Percentiles rank a stretch among this genome's conserved stretches.
Conservation (phyloP, 2,329 filamentous ascomycete genomes). For the Aschersonia sp. region DNA sequence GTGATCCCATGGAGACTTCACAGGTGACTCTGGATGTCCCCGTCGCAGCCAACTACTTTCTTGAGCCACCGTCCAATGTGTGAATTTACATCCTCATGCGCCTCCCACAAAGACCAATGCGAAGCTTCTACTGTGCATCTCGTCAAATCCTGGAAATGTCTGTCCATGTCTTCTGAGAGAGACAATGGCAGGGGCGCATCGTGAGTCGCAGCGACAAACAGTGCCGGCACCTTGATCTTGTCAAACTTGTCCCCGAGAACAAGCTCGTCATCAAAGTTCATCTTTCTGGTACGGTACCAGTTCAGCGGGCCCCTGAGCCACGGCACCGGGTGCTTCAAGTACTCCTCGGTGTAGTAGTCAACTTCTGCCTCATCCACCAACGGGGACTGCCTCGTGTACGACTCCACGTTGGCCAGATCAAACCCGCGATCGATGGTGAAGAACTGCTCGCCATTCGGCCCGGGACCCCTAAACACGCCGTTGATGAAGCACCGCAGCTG, state of each 20-base stretch:
- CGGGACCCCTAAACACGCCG: conserved; percentile 53
- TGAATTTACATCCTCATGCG: conserved; percentile 53
- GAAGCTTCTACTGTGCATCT: conserved; percentile 49
- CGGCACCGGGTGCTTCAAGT: conserved; percentile 33
- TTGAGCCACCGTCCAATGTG: conserved; percentile 52
- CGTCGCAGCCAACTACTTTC: conserved; percentile 16
- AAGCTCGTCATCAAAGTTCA: conserved; percentile 66
- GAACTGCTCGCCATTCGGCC: conserved; percentile 31
- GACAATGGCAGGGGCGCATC: conserved; percentile 60
- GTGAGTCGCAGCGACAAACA: conserved; percentile 59
- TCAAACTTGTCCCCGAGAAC: conserved; percentile 41
- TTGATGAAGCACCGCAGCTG: conserved; percentile 57
- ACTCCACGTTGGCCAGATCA: conserved; percentile 35
- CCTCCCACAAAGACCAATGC: conserved; percentile 78
- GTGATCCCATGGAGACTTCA: neutral
- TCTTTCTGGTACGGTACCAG: conserved; percentile 67
- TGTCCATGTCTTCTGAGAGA: conserved; percentile 60
- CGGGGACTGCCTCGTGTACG: conserved; percentile 24
- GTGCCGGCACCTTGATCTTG: conserved; percentile 44
- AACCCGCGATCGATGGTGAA: too few relatives aligned
- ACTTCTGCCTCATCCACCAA: conserved; percentile 56
- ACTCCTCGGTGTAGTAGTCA: conserved; percentile 64
- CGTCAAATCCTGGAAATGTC: conserved; percentile 48
- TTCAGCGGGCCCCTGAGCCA: conserved; percentile 70
- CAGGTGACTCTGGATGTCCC: conserved; percentile 10